Base-by-base conservation (phyloP, 345 rosid genomes). In the Rhodomyrtus tomentosa region DNA sequence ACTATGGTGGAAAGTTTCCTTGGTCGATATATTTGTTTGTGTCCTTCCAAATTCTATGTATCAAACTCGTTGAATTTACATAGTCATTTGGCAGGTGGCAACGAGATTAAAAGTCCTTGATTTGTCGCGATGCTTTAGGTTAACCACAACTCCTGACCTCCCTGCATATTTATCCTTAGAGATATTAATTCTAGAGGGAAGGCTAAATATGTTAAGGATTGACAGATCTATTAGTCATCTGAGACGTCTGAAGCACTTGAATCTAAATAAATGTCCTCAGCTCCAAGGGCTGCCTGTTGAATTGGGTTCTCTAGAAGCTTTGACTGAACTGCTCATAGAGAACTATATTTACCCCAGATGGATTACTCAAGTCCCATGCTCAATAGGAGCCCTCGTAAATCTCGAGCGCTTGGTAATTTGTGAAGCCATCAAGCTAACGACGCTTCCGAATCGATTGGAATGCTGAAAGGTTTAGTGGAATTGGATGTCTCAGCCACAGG, bases 81-180 rank as follows among this genome's bases (percentile, higher is more conserved):
- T 22, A 24, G 25, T 55, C 12, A 55, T 55, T 55, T 55, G 12
- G 10, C 15, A 55, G 59, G 59, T 9, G 59, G 2, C 59, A 4
- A 55, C 6, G 5, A 55, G 29, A 55, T 55, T 55, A 29, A 55
- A 55, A 12, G 32, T 56, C 7, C 32, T 56, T n/a, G 0, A 56
- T n/a, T 25, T 56, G 13, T 25, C 62, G 0, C 0, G 0, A 4
- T 56, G 62, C 16, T 0, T 0, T 3, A 0, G 0, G 16, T 56
- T 56, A n/a, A n/a, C 5, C 2, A 27, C 25, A 25, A 56, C 0
- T 56, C 62, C 32, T 2, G 18, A 56, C 32, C 16, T 56, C 29
- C n/a, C 4, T n/a, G 7, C 32, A 56, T 56, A 56, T n/a, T 5
- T n/a, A 2, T n/a, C 3, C 3, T n/a, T n/a, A 2, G 62, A 56